Evolutionary conservation across 345 rosid genomes (phyloP).

Genomic region (Sapria himalayana): DNA sequence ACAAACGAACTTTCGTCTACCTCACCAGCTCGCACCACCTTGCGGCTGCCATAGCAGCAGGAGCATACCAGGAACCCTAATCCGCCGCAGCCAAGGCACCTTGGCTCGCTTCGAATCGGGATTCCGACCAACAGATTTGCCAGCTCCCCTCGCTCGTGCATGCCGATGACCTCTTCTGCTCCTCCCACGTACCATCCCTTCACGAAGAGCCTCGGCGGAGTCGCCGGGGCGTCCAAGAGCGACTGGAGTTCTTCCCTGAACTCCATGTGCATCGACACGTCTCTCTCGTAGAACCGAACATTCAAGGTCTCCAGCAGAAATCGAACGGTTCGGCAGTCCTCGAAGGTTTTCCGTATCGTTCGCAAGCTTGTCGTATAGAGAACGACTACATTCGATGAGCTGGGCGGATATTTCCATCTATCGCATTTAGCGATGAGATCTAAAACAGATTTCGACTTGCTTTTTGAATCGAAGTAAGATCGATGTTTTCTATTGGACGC

Average conservation of each 20-base stretch:
- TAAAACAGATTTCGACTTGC: too few relatives aligned
- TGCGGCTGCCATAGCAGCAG: slow-evolving; percentile 54
- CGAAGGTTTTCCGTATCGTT: slow-evolving; percentile 66
- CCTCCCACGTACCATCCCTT: slow-evolving; percentile 71
- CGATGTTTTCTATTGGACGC: too few relatives aligned
- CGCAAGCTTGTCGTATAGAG: slow-evolving; percentile 66
- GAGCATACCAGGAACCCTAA: slow-evolving; percentile 48
- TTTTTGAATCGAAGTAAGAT: too few relatives aligned
- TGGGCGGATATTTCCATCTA: slow-evolving; percentile 49
- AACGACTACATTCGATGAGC: slow-evolving; percentile 40
- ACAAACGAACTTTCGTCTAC: slow-evolving; percentile 13
- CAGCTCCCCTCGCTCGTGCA: slow-evolving; percentile 72
- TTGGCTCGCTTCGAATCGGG: slow-evolving; percentile 11
- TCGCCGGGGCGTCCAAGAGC: slow-evolving; percentile 25
- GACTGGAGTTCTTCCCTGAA: slow-evolving; percentile 69
- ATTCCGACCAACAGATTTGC: slow-evolving; percentile 47
- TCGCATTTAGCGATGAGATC: too few relatives aligned
- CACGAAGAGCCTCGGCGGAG: slow-evolving; percentile 64
- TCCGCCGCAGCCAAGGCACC: slow-evolving; percentile 31
- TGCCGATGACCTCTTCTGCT: slow-evolving; percentile 45
- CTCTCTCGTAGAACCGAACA: slow-evolving; percentile 38
- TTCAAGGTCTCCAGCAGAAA: slow-evolving; percentile 42
- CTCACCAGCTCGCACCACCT: slow-evolving; percentile 12
- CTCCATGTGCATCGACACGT: slow-evolving; percentile 55
- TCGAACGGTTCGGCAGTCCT: slow-evolving; percentile 41